Base-by-base conservation (phyloP, 345 rosid species). In the Carallia pectinifolia region DNA sequence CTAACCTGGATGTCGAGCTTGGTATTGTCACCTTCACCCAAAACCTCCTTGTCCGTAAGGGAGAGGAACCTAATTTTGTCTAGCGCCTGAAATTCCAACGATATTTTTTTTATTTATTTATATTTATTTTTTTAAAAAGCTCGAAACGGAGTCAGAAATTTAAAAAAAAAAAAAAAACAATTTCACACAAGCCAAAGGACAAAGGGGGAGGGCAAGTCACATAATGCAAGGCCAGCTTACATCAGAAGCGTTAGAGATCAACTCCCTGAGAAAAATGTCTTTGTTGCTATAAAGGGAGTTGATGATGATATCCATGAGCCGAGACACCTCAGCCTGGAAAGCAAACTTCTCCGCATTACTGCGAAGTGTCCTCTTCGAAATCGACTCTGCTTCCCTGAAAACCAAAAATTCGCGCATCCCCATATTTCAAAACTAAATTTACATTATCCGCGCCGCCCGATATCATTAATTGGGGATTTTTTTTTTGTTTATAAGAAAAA, bases 281-380 rank as follows among this genome's bases (percentile, higher is more conserved):
- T 92, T 95, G 81, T 95, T 95, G 70, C 99, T 95, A 79, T 95
- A 92, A 15, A 95, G 97, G 74, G 99, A 95, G 88, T 95, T 95
- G 81, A 95, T 87, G 58, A 95, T 77, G 73, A 95, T 95, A 63
- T 95, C 99, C 99, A 95, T 92, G 53, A 90, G 98, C 87, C 99
- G 85, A 68, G 99, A 95, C 55, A 92, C 99, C 89, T 95, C 99
- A 56, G 99, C 99, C 71, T 95, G 99, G 85, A 95, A 95, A 85
- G 92, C 89, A 79, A 90, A 95, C 81, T 90, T 95, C 90, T 92
- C 93, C 78, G 93, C 97, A 78, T 67, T 85, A 68, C 68, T 76
- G 15, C 99, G 97, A 67, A 95, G 92, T 2, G 96, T 76, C 75
- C 85, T 92, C 84, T 80, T 86, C 37, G 98, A 94, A 72, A 95